phyloP scores from a whole-genome alignment of 768 basidiomycete genomes.

The Tylopilus rubrobrunneus region DNA sequence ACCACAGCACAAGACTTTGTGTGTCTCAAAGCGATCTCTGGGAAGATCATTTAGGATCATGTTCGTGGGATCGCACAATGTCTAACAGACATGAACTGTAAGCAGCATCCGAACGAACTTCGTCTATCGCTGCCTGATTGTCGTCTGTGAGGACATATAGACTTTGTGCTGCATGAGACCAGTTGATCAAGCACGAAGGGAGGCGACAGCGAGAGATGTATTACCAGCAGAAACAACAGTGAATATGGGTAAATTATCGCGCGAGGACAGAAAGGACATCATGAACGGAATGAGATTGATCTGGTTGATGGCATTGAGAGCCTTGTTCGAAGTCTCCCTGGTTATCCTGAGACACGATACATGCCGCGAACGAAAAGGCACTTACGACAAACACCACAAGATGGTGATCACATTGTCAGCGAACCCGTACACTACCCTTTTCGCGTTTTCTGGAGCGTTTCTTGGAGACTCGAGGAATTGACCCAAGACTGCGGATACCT shows the following conservation, averaged over 20 bases:
- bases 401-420: slow-evolving; percentile 91
- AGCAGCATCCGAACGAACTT: slow-evolving; percentile 54
- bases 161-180: slow-evolving; percentile 64
- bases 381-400: slow-evolving; percentile 93
- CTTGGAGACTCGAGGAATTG: slow-evolving; percentile 61
- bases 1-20: slow-evolving; percentile 75
- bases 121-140: slow-evolving; percentile 70
- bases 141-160: slow-evolving; percentile 92
- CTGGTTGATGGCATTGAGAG: slow-evolving; percentile 70
- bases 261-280: slow-evolving; percentile 80
- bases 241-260: slow-evolving; percentile 61
- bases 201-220: slow-evolving; percentile 8
- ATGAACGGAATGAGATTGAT: slow-evolving; percentile 78
- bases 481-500: slow-evolving; percentile 64
- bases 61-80: slow-evolving; percentile 43
- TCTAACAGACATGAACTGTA: slow-evolving; percentile 65
- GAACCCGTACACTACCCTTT: slow-evolving; percentile 79
- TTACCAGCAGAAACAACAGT: slow-evolving; percentile 81
- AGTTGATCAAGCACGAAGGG: not conserved
- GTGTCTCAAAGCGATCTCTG: slow-evolving; percentile 47
- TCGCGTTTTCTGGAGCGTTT: slow-evolving; percentile 62
- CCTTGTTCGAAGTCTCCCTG: slow-evolving; percentile 92
- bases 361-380: slow-evolving; percentile 16
- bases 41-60: slow-evolving; percentile 32
- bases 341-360: slow-evolving; percentile 22